Conservation (phyloP, 352 stramenopile genomes). For the Globisporangium canariense region DNA sequence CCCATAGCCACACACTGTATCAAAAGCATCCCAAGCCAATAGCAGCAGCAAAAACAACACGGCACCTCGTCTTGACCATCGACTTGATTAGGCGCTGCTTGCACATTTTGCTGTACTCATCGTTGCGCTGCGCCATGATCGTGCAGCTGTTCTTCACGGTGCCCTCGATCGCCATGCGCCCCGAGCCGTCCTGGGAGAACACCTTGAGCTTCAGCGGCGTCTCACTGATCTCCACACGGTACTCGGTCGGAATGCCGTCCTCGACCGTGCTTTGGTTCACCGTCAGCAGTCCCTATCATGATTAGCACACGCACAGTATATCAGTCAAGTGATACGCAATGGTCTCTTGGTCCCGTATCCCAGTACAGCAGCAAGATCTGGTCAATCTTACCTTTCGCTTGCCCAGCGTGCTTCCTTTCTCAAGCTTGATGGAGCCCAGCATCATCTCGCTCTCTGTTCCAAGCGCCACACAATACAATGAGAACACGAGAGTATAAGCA, state of each 20-base stretch:
- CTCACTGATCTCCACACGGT: constrained; percentile 74
- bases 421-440: constrained; percentile 81
- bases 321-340: neutral
- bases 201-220: constrained; percentile 81
- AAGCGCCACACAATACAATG: constrained; percentile 8
- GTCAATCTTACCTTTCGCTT: constrained; percentile 55
- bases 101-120: constrained; percentile 83
- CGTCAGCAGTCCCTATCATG: constrained; percentile 57
- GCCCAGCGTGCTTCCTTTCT: constrained; percentile 66
- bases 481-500: neutral
- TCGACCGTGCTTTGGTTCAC: constrained; percentile 76
- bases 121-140: constrained; percentile 80
- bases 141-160: constrained; percentile 85
- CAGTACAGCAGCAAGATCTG: neutral
- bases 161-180: constrained; percentile 84
- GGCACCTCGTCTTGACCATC: constrained; percentile 76
- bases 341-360: neutral
- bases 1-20: neutral
- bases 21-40: neutral
- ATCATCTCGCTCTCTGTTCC: constrained; percentile 76
- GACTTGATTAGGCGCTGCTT: constrained; percentile 84
- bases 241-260: constrained; percentile 77
- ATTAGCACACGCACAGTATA: neutral
- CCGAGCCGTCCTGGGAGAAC: constrained; percentile 81
- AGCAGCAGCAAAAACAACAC: neutral